Base-by-base conservation (phyloP, 1,284 basidiomycete species). In the Acaromyces ingoldii region DNA sequence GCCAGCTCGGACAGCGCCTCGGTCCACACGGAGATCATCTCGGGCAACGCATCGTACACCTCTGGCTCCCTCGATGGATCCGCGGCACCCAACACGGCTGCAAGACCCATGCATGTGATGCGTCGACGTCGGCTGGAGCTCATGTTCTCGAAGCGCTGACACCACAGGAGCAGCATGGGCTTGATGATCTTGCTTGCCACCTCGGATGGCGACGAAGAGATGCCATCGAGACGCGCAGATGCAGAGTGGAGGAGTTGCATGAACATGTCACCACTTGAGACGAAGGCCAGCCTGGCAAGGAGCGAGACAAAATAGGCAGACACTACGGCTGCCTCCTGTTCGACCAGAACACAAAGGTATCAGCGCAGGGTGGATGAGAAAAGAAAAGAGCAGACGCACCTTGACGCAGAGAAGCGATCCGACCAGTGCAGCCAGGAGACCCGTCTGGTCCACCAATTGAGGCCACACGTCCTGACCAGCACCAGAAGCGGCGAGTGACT, bases 21-120 rank as follows among this genome's bases (percentile, higher is more conserved):
- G 13, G 62, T 67, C 72, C 72, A 74, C 9, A 66, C 44, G 3
- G 64, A 57, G 15, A 70, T 57, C 54, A 72, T 55, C 7, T 62
- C 62, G 0, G 70, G 66, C 2, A 66, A 28, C 6, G 40, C 40
- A 3, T 44, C 48, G 2, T 60, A 51, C 17, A 72, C 48, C 22
- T 30, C 44, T 5, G 46, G 11, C 21, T 58, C 54, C 31, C 38
- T 21, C 3, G 34, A 45, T 6, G 37, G 17, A 17, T 51, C 36
- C 19, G 49, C 53, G 21, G 40, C 48, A 5, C 40, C 45, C 40
- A 65, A 21, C 13, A 60, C 49, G 21, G 28, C 40, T 9, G 72
- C 68, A 6, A 70, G 49, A 1, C 62, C 72, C 17, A 74, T 52
- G 1, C 62, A 63, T 4, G 60, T 60, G 11, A 70, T 53, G 17